These are phyloP conservation scores for Kluyveromyces marxianus DNA, from an alignment of 1,139 yeast species.

Conservation along the genomic window DNA sequence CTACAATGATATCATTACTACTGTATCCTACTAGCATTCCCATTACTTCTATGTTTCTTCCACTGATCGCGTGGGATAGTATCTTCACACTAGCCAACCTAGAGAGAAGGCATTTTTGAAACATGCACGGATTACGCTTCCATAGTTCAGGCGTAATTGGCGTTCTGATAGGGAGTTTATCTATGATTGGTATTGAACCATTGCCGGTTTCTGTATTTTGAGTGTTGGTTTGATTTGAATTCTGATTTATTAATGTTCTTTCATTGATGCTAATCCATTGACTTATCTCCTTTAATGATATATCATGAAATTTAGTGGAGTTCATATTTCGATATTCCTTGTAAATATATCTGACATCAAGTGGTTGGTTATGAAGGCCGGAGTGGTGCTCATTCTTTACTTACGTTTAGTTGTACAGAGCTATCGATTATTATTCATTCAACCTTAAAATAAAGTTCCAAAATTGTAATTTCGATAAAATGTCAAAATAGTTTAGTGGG, in stretches of 20 bases:
- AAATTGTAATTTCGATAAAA: too few relatives aligned
- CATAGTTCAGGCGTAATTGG: slow-evolving; percentile 33
- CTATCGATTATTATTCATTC: too few relatives aligned
- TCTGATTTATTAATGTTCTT: neutral
- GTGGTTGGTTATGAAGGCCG: too few relatives aligned
- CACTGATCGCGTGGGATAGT: slow-evolving; percentile 74
- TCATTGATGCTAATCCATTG: neutral
- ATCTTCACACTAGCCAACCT: slow-evolving; percentile 72
- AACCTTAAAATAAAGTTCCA: too few relatives aligned
- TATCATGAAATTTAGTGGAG: slow-evolving; percentile 1
- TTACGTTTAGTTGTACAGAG: too few relatives aligned
- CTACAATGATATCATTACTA: slow-evolving; percentile 49
- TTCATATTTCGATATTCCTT: neutral
- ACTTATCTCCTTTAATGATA: slow-evolving; percentile 1
- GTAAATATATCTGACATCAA: too few relatives aligned
- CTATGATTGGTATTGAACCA: neutral
- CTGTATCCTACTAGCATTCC: slow-evolving; percentile 87
- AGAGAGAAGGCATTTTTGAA: slow-evolving; percentile 60
- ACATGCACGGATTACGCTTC: slow-evolving; percentile 49
- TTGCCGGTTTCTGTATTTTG: neutral
- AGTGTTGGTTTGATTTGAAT: neutral
- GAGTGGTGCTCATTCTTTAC: too few relatives aligned
- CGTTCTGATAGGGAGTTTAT: slow-evolving; percentile 1
- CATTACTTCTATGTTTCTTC: slow-evolving; percentile 92
- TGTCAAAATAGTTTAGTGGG: too few relatives aligned